These are phyloP conservation scores for Hyparrhenia diplandra DNA, from an alignment of 176 grass and related monocot genomes.

Conservation along the genomic window DNA sequence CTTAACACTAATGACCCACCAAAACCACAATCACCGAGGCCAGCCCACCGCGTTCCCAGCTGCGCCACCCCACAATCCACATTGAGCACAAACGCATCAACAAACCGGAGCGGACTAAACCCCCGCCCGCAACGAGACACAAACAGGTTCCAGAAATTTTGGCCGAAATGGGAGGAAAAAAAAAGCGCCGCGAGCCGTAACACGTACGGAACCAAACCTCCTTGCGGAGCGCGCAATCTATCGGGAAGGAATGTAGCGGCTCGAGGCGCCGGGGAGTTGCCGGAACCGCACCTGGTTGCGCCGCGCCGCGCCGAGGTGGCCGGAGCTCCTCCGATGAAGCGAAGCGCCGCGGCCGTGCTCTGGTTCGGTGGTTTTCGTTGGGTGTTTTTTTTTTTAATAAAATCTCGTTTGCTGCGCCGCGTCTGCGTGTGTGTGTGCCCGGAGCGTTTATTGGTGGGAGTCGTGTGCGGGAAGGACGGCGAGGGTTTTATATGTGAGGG, in stretches of 20 bases:
- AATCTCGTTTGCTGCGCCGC: not conserved
- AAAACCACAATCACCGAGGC: not conserved
- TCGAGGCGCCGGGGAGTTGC: not conserved
- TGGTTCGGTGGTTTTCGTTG: not conserved
- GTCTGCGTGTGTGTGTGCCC: not conserved
- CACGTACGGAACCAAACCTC: not conserved
- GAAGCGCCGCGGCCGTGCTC: not conserved
- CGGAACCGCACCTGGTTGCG: not conserved
- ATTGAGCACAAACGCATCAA: not conserved
- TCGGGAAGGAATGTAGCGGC: not conserved
- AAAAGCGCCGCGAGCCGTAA: not conserved
- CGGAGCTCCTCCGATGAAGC: not conserved
- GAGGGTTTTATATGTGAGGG: not conserved
- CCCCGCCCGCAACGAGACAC: not conserved
- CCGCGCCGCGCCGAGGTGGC: not conserved
- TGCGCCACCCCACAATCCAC: not conserved
- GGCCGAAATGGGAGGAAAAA: not conserved
- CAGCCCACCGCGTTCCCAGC: not conserved
- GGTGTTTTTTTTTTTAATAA: not conserved
- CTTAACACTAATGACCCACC: constrained; percentile 3
- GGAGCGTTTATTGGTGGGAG: not conserved
- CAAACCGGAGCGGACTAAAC: not conserved
- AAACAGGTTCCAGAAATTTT: not conserved
- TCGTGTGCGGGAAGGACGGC: not conserved
- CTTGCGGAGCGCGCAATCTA: not conserved